Evolutionary conservation across 2,329 filamentous ascomycete species (phyloP).

Genomic region (Neonectria neomacrospora): DNA sequence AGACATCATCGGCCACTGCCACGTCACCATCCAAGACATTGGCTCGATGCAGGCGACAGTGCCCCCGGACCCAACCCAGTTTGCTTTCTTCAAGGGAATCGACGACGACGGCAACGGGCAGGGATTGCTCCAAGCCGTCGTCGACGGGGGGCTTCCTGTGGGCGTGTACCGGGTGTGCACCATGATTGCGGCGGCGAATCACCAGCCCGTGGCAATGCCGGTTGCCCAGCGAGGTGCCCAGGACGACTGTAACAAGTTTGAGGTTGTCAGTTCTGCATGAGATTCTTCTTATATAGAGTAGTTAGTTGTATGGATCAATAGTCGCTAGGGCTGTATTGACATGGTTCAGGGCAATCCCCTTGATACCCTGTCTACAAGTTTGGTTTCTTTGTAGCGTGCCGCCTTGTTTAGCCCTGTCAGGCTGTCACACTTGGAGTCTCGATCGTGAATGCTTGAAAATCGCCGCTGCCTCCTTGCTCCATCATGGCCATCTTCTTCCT

Average conservation of each 20-base stretch:
- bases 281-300: too few relatives aligned
- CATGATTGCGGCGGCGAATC: slow-evolving; percentile 71
- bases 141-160: slow-evolving; percentile 67
- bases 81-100: slow-evolving; percentile 74
- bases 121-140: slow-evolving; percentile 63
- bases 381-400: too few relatives aligned
- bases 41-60: slow-evolving; percentile 62
- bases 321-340: too few relatives aligned
- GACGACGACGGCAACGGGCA: slow-evolving; percentile 69
- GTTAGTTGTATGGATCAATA: too few relatives aligned
- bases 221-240: slow-evolving; percentile 74
- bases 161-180: slow-evolving; percentile 74
- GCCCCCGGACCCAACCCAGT: slow-evolving; percentile 65
- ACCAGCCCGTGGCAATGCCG: slow-evolving; percentile 73
- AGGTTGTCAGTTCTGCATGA: slow-evolving; percentile 49
- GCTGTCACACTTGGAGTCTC: too few relatives aligned
- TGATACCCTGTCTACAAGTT: too few relatives aligned
- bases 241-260: slow-evolving; percentile 72
- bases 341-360: too few relatives aligned
- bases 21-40: slow-evolving; percentile 68
- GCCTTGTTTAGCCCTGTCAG: too few relatives aligned
- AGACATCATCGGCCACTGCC: slow-evolving; percentile 67
- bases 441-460: too few relatives aligned
- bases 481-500: too few relatives aligned
- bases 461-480: too few relatives aligned